phyloP scores from a whole-genome alignment of 129 eudicot species.

The Tanacetum coccineum region DNA sequence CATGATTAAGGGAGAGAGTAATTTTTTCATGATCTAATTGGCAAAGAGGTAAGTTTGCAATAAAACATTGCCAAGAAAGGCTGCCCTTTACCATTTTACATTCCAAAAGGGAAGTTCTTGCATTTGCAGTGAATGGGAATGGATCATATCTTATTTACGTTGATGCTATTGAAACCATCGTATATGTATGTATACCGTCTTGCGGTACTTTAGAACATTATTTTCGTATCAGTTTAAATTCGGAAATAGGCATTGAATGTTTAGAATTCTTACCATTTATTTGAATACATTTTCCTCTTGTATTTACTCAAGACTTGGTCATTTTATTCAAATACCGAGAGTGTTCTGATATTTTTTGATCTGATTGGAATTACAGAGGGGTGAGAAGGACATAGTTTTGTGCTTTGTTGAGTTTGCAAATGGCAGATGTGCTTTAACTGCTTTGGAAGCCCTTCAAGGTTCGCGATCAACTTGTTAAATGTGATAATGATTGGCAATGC shows the following conservation, averaged over 20 bases:
- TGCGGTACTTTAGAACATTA: not conserved
- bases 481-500: not conserved
- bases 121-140: not conserved
- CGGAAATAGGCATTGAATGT: not conserved
- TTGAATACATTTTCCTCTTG: not conserved
- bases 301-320: slow-evolving; percentile 1
- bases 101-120: not conserved
- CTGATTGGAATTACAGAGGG: slow-evolving; percentile 46
- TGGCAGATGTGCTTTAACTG: slow-evolving; percentile 74
- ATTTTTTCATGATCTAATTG: not conserved
- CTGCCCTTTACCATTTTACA: not conserved
- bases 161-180: not conserved
- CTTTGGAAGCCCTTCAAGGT: slow-evolving; percentile 90
- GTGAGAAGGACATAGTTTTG: slow-evolving; percentile 69
- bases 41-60: not conserved
- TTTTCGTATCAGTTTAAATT: not conserved
- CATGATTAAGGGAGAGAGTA: no score
- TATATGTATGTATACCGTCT: not conserved
- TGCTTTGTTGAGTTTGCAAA: slow-evolving; percentile 80
- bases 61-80: not conserved
- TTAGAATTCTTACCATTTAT: not conserved
- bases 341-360: not conserved
- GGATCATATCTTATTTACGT: not conserved
- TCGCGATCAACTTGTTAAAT: not conserved
- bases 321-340: slow-evolving; percentile 2